Conservation (phyloP, 208 protist genomes). For the Trypanosomatidae sp. region DNA sequence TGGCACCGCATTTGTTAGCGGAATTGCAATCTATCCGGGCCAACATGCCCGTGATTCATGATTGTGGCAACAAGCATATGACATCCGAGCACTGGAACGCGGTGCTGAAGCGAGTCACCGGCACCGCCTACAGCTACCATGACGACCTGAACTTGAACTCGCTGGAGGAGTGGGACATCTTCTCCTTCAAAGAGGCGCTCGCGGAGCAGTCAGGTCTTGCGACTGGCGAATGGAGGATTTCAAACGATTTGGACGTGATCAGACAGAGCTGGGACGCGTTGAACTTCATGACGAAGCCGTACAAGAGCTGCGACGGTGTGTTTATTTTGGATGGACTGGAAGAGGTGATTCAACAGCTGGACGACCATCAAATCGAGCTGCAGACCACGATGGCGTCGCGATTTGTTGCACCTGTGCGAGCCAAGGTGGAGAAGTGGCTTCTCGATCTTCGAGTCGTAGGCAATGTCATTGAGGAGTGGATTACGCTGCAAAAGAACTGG, state of each 20-base stretch:
- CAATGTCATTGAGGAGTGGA: slow-evolving; percentile 95
- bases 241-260: slow-evolving; percentile 90
- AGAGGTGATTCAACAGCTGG: slow-evolving; percentile 92
- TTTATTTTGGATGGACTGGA: slow-evolving; percentile 91
- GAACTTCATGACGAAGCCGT: slow-evolving; percentile 78
- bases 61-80: slow-evolving; percentile 94
- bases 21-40: slow-evolving; percentile 73
- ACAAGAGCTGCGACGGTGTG: slow-evolving; percentile 85
- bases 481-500: slow-evolving; percentile 96
- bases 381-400: slow-evolving; percentile 92
- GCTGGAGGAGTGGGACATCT: slow-evolving; percentile 84
- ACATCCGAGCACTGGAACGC: slow-evolving; percentile 86
- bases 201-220: slow-evolving; percentile 91
- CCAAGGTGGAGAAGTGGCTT: slow-evolving; percentile 91
- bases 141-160: slow-evolving; percentile 81
- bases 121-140: slow-evolving; percentile 84
- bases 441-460: slow-evolving; percentile 76
- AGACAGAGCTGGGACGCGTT: slow-evolving; percentile 82
- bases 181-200: slow-evolving; percentile 84
- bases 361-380: slow-evolving; percentile 92
- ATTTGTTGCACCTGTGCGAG: slow-evolving; percentile 84
- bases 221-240: slow-evolving; percentile 93
- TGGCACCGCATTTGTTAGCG: slow-evolving; percentile 73
- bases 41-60: slow-evolving; percentile 89
- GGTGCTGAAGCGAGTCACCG: slow-evolving; percentile 91